These are phyloP conservation scores for Vigna trinervia DNA, from an alignment of 306 rosid species.

Conservation along the genomic window DNA sequence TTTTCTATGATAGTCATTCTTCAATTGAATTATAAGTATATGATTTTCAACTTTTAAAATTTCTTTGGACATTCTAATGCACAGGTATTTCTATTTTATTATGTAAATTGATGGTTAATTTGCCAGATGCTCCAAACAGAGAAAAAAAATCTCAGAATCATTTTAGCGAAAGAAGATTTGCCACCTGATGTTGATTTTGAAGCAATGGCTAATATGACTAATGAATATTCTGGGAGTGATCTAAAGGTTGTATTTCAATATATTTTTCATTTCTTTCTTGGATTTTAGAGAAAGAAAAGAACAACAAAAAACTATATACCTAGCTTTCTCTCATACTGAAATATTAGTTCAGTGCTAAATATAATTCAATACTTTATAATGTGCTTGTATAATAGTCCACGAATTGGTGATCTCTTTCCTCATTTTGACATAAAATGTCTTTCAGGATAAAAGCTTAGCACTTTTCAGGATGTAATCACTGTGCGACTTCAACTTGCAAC, in stretches of 20 bases:
- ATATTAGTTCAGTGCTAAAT: constrained; percentile 4
- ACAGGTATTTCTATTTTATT: too few relatives aligned
- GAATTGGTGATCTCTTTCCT: constrained; percentile 6
- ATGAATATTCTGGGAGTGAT: constrained; percentile 95
- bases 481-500: too few relatives aligned
- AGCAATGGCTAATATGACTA: constrained; percentile 54
- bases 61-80: too few relatives aligned
- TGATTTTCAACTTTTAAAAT: too few relatives aligned
- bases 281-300: constrained; percentile 53
- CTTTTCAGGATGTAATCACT: constrained; percentile 35
- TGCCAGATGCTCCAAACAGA: too few relatives aligned
- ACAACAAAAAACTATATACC: background rate
- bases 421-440: constrained; percentile 38
- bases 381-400: constrained; percentile 14
- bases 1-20: too few relatives aligned
- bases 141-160: too few relatives aligned
- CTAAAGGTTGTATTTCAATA: constrained; percentile 66
- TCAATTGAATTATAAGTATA: too few relatives aligned
- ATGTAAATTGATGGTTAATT: too few relatives aligned
- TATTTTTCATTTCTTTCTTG: constrained; percentile 21
- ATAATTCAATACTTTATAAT: background rate
- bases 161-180: too few relatives aligned
- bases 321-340: background rate
- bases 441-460: constrained; percentile 80
- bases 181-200: too few relatives aligned